These are phyloP conservation scores for Stromatinia cepivora DNA, from an alignment of 2,329 filamentous ascomycete species.

Conservation along the genomic window DNA sequence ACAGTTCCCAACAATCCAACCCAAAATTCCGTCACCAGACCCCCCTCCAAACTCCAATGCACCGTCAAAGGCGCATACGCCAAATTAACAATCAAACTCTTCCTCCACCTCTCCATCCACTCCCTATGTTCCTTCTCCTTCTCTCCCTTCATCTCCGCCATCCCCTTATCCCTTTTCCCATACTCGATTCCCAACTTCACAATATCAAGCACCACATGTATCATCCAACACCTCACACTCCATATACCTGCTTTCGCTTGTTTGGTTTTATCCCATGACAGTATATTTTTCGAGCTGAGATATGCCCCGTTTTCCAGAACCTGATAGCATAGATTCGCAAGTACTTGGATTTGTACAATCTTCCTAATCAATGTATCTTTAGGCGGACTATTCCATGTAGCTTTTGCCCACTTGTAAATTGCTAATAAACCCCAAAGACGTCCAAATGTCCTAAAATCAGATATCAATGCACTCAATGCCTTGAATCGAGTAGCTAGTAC, in stretches of 20 bases:
- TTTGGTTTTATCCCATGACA: slow-evolving; percentile 57
- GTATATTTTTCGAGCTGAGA: slow-evolving; percentile 69
- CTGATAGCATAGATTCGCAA: slow-evolving; percentile 70
- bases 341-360: slow-evolving; percentile 68
- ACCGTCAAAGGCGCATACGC: slow-evolving; percentile 81
- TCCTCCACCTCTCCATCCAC: slow-evolving; percentile 55
- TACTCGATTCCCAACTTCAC: slow-evolving; percentile 53
- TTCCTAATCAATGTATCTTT: slow-evolving; percentile 48
- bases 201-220: slow-evolving; percentile 76
- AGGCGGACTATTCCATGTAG: slow-evolving; percentile 42
- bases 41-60: slow-evolving; percentile 76
- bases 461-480: slow-evolving; percentile 64
- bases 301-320: slow-evolving; percentile 81
- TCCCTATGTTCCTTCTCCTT: slow-evolving; percentile 41
- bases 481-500: slow-evolving; percentile 53
- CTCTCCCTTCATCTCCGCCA: slow-evolving; percentile 35
- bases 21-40: slow-evolving; percentile 58
- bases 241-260: slow-evolving; percentile 65
- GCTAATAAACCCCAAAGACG: slow-evolving; percentile 77
- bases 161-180: slow-evolving; percentile 38
- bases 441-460: slow-evolving; percentile 70
- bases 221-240: slow-evolving; percentile 79
- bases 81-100: slow-evolving; percentile 66
- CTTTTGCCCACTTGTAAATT: slow-evolving; percentile 67
- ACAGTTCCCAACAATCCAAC: slow-evolving; percentile 59